phyloP scores from a whole-genome alignment of 257 asterid genomes.

The Solanum dulcamara region DNA sequence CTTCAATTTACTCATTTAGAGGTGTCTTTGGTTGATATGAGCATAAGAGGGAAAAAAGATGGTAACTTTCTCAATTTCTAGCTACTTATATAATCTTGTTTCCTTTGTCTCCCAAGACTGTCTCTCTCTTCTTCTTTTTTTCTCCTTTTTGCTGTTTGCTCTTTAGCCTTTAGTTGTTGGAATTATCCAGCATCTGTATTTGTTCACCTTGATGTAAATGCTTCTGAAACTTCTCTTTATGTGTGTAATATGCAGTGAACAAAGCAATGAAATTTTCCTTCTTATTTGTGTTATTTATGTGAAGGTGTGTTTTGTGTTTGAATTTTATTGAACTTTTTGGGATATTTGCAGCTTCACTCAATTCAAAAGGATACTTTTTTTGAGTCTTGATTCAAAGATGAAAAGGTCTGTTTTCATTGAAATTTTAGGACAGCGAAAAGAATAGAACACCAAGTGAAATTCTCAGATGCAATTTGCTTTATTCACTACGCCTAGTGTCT shows the following conservation, averaged over 20 bases:
- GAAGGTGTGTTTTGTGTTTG: not conserved
- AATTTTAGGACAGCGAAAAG: not conserved
- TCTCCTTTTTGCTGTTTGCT: not conserved
- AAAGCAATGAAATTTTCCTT: not conserved
- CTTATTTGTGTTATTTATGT: not conserved
- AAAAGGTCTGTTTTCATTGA: not conserved
- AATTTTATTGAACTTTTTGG: not conserved
- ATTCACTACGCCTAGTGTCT: not conserved
- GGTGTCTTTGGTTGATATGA: not conserved
- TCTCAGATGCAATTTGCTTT: not conserved
- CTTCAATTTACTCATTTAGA: not conserved
- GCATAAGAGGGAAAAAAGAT: not conserved
- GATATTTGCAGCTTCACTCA: not conserved
- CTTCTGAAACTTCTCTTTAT: not conserved
- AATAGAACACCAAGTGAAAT: not conserved
- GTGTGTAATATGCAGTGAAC: not conserved
- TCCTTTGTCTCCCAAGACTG: not conserved
- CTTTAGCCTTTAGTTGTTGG: not conserved
- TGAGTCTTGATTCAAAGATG: not conserved
- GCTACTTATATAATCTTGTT: not conserved
- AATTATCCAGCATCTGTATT: not conserved
- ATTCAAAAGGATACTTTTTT: not conserved
- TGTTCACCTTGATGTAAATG: not conserved
- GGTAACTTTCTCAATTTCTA: slow-evolving; percentile 6
- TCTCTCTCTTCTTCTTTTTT: not conserved